Evolutionary conservation across 1,284 basidiomycete genomes (phyloP), one percentile per base, ranked within the genome.

Genomic region (Macrocystidia cucumis): DNA sequence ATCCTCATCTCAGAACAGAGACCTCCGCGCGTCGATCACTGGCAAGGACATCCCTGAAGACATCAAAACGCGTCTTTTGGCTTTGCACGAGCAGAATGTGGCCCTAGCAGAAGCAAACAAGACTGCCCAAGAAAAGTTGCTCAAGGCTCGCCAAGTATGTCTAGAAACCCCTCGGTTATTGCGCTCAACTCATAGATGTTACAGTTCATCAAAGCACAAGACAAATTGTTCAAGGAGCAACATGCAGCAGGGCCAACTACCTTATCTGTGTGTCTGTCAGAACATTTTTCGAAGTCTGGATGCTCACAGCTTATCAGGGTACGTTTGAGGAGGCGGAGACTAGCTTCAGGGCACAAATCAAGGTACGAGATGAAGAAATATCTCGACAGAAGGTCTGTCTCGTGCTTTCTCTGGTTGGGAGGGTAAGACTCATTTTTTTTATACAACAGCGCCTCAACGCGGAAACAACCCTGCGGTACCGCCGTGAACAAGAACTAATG

Each of bases 201-300:
- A 11, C 47, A 91, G 83, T 92, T 95, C 57, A 92, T 96, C 65
- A 89, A 89, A 57, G 72, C 81, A 35, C 92, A 96, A 57, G 91
- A 95, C 62, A 87, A 88, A 46, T 65, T 91, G 20, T 84, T 89
- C 60, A 86, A 83, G 47, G 80, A 86, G 50, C 78, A 85, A 44
- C 77, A 80, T 37, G 72, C 72, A 3, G 71, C 69, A 40, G 67
- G 62, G 45, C 55, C 58, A 30, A 49, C 45, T 24, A 43, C 50
- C 38, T 44, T 54, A 31, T 52, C 61, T 34, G 62, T 63, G 38
- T 29, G 56, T 48, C 39, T 37, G 7, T 12, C 16, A 8, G 13
- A 34, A 12, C 29, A 25, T 29, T 14, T 20, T 25, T 8, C 13
- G 18, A 9, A 3, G 4, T 13, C n/a, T 17, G n/a, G 24, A 28